phyloP scores from a whole-genome alignment of 2,329 filamentous ascomycete genomes.

The Coleophoma crateriformis region DNA sequence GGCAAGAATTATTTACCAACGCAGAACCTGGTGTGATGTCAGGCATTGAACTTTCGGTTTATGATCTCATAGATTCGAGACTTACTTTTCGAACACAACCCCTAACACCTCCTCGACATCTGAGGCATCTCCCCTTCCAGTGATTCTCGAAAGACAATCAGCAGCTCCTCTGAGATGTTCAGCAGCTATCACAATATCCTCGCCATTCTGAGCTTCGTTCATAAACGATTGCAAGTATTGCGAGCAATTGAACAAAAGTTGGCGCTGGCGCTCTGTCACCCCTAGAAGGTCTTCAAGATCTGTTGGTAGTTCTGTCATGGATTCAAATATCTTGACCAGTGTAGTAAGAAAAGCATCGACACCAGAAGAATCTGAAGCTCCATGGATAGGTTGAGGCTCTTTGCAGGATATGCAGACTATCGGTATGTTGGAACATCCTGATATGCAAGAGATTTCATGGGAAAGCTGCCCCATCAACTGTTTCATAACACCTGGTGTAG shows the following conservation, averaged over 20 bases:
- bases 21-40: slow-evolving; percentile 14
- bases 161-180: slow-evolving; percentile 82
- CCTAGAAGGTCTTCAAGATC: slow-evolving; percentile 81
- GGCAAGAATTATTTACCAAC: slow-evolving; percentile 19
- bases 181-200: slow-evolving; percentile 82
- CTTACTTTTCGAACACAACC: slow-evolving; percentile 92
- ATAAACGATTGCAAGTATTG: slow-evolving; percentile 70
- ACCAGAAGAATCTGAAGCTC: slow-evolving; percentile 48
- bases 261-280: slow-evolving; percentile 83
- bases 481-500: slow-evolving; percentile 29
- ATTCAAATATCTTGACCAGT: slow-evolving; percentile 62
- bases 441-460: slow-evolving; percentile 27
- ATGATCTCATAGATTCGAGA: not conserved
- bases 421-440: slow-evolving; percentile 17
- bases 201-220: slow-evolving; percentile 40
- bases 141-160: slow-evolving; percentile 77
- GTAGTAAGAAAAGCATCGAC: slow-evolving; percentile 60
- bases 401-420: slow-evolving; percentile 70
- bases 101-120: slow-evolving; percentile 95
- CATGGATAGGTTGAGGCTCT: slow-evolving; percentile 25
- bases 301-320: slow-evolving; percentile 64
- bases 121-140: slow-evolving; percentile 74
- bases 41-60: no score
- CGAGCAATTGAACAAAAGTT: slow-evolving; percentile 71
- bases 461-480: slow-evolving; percentile 36